These are phyloP conservation scores for Staphylotrichum tortipilum DNA, from an alignment of 495 filamentous ascomycete species.

Conservation along the genomic window DNA sequence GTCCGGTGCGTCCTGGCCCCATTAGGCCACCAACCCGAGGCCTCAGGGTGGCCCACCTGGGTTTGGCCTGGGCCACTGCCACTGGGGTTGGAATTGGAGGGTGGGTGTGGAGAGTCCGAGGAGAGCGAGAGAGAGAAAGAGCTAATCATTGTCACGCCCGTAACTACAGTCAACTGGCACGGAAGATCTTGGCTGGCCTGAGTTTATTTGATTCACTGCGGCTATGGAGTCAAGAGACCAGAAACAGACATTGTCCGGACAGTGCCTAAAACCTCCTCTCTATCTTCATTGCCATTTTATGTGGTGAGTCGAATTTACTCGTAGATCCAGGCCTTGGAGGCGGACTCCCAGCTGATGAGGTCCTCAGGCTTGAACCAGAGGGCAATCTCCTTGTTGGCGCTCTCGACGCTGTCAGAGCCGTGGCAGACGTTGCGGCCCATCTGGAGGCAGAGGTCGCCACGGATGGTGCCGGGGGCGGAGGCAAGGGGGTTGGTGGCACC, in stretches of 20 bases:
- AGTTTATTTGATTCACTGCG: no score
- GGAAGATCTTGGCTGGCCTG: no score
- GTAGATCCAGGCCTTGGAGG: constrained; percentile 86
- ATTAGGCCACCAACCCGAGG: no score
- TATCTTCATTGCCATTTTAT: no score
- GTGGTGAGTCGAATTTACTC: constrained; percentile 50
- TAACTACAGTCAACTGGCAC: no score
- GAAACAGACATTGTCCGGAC: background rate
- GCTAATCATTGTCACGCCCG: no score
- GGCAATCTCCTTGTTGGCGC: constrained; percentile 97
- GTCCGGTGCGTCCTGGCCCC: no score
- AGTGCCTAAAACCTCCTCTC: background rate
- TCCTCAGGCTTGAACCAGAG: constrained; percentile 92
- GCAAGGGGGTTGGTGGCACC: constrained; percentile 96
- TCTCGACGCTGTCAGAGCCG: constrained; percentile 96
- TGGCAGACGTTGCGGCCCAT: constrained; percentile 99
- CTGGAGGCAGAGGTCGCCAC: constrained; percentile 56
- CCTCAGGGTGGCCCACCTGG: no score
- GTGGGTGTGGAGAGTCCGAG: no score
- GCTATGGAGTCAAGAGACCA: background rate
- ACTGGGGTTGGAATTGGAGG: no score
- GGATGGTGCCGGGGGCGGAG: constrained; percentile 92
- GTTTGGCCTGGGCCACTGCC: no score
- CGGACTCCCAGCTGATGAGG: constrained; percentile 66
- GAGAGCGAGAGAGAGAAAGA: no score